Base-by-base conservation (phyloP, 78 protist genomes). In the Dictyostelium capitatum region DNA sequence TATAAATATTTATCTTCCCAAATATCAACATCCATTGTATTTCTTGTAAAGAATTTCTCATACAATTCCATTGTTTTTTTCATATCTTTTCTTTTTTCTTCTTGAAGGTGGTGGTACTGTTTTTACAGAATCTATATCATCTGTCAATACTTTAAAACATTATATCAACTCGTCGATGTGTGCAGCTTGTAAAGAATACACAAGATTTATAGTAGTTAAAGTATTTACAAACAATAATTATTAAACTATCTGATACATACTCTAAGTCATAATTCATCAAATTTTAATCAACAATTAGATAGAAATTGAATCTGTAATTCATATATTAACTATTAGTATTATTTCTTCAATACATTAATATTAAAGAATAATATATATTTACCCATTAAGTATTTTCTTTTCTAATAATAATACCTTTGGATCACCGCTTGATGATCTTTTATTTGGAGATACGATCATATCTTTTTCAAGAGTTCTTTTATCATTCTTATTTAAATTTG, bases 321-420 rank as follows among this genome's bases (percentile, higher is more conserved):
- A n/a, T n/a, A n/a, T n/a, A n/a, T n/a, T n/a, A n/a, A n/a, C n/a
- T n/a, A n/a, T n/a, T n/a, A n/a, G n/a, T n/a, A n/a, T n/a, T n/a
- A n/a, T n/a, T n/a, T n/a, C n/a, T n/a, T n/a, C n/a, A n/a, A 3
- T 3, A 37, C 2, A 3, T 1, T 37, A 37, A 37, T 37, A n/a
- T n/a, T n/a, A 37, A 37, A 37, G 2, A 2, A 37, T 37, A 37
- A n/a, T n/a, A 37, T 37, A 37, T 37, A 37, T 37, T 37, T 62
- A 62, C 70, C 70, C 70, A 25, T 62, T 62, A 62, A 62, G 70
- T n/a, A 62, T 62, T 62, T 62, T 62, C 20, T 62, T 62, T 62
- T 62, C 70, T 37, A 62, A 62, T 62, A 25, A 37, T 25, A 62
- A 62, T 23, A 37, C 70, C 23, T 62, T 62, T 3, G 70, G 70